phyloP scores from a whole-genome alignment of 1,139 yeast species.

The Arxiozyma telluris region DNA sequence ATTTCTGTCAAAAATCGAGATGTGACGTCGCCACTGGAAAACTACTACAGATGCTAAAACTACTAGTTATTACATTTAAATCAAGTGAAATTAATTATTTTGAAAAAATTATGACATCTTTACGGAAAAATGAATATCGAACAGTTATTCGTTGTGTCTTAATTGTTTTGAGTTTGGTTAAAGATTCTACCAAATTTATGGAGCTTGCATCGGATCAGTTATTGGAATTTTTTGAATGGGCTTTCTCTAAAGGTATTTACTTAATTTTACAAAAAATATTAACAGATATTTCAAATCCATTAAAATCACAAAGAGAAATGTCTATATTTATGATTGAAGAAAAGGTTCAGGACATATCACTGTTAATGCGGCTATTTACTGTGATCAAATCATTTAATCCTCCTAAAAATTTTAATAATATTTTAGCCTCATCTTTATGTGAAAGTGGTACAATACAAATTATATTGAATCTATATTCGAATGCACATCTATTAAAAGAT shows the following conservation, averaged over 20 bases:
- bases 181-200: slow-evolving; percentile 33
- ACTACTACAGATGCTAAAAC: slow-evolving; percentile 18
- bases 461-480: slow-evolving; percentile 56
- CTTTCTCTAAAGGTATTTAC: slow-evolving; percentile 53
- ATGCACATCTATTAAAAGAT: slow-evolving; percentile 53
- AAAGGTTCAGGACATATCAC: slow-evolving; percentile 54
- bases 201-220: slow-evolving; percentile 45
- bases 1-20: slow-evolving; percentile 35
- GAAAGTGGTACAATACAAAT: slow-evolving; percentile 56
- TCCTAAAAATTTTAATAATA: slow-evolving; percentile 40
- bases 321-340: slow-evolving; percentile 32
- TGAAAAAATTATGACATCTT: slow-evolving; percentile 33
- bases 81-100: slow-evolving; percentile 42
- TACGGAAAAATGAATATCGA: slow-evolving; percentile 40
- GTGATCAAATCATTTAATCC: slow-evolving; percentile 47
- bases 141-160: slow-evolving; percentile 53
- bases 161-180: slow-evolving; percentile 40
- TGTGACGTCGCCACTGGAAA: slow-evolving; percentile 22
- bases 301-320: slow-evolving; percentile 25
- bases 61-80: slow-evolving; percentile 30
- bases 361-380: slow-evolving; percentile 56
- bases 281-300: slow-evolving; percentile 37
- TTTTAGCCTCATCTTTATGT: slow-evolving; percentile 45
- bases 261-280: slow-evolving; percentile 49
- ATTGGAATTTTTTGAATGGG: slow-evolving; percentile 46